Conservation (phyloP, 176 grass and related monocot species). For the Cenchrus fungigraminus region DNA sequence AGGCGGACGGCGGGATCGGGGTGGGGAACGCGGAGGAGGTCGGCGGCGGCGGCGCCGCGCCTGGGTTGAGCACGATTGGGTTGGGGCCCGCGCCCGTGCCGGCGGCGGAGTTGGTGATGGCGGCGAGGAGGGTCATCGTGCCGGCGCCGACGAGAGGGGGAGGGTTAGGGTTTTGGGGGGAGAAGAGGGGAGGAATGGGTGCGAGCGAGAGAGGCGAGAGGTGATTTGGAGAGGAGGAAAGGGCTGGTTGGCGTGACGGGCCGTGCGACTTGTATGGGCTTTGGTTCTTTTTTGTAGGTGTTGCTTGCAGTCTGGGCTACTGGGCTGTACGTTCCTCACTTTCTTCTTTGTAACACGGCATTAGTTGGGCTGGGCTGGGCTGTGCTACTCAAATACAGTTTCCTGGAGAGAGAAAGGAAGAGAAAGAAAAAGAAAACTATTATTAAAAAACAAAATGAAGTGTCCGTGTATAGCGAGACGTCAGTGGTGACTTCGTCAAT, state of each 20-base stretch:
- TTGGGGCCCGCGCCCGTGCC: neutral
- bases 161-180: constrained; percentile 60
- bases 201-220: too few species aligned
- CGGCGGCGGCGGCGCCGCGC: constrained; percentile 31
- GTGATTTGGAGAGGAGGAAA: neutral
- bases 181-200: neutral
- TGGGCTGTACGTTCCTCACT: too few species aligned
- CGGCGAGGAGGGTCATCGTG: constrained; percentile 73
- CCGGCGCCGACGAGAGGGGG: constrained; percentile 4
- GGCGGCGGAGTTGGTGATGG: constrained; percentile 38
- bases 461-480: too few species aligned
- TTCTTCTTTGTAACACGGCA: too few species aligned
- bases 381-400: too few species aligned
- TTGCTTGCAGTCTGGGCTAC: too few species aligned
- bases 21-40: constrained; percentile 34
- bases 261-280: neutral
- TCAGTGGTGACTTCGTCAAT: too few species aligned
- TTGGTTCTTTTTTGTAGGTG: too few species aligned
- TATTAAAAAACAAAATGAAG: too few species aligned
- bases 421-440: too few species aligned
- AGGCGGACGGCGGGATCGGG: constrained; percentile 53
- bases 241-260: neutral
- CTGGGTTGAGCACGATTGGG: constrained; percentile 65
- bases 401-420: too few species aligned
- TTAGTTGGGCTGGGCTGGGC: too few species aligned